Base-by-base conservation (phyloP, 306 rosid genomes). In the Morella rubra region DNA sequence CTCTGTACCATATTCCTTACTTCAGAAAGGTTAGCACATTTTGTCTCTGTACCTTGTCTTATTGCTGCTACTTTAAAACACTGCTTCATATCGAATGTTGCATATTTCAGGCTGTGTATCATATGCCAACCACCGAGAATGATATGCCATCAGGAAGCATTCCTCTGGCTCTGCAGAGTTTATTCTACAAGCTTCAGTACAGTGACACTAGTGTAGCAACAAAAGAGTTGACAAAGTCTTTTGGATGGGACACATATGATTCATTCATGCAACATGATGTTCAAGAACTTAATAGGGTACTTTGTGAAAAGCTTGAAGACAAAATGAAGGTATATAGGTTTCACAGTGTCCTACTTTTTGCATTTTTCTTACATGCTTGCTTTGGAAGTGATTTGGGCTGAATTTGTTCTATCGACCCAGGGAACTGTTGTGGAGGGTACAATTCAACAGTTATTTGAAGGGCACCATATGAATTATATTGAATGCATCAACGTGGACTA, bases 371-470 rank as follows among this genome's bases (percentile, higher is more conserved):
- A 41, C 42, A 41, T 78, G 42, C 44, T 81, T 77, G 64, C 73
- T 67, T 77, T 32, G 68, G 44, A 8, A 50, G 50, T 41, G 41
- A 42, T 66, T 65, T 66, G 24, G 18, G 9, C 8, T 8, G 27
- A 2, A 66, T 41, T 42, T 42, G 50, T 8, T n/a, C n/a, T 66
- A n/a, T 66, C 18, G 13, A n/a, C 71, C 24, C 71, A 94, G 98
- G 98, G 98, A 86, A 94, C 97, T 86, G 97, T 90, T 83, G 98
- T 94, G 72, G 98, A 94, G 89, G 97, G 98, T 59, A 91, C 98
- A 66, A 91, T 94, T 81, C 97, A 94, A 13, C 83, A 91, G 81
- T 85, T 94, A 80, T 94, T 94, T 85, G 98, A 94, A 86, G 98
- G 98, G 54, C 98, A 91, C 81, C 96, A 90, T 81, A 94, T 94